Percentiles rank a stretch among this genome's conserved stretches.
These are phyloP conservation scores for Turritis glabra DNA, from an alignment of 345 rosid species.

Conservation along the genomic window DNA sequence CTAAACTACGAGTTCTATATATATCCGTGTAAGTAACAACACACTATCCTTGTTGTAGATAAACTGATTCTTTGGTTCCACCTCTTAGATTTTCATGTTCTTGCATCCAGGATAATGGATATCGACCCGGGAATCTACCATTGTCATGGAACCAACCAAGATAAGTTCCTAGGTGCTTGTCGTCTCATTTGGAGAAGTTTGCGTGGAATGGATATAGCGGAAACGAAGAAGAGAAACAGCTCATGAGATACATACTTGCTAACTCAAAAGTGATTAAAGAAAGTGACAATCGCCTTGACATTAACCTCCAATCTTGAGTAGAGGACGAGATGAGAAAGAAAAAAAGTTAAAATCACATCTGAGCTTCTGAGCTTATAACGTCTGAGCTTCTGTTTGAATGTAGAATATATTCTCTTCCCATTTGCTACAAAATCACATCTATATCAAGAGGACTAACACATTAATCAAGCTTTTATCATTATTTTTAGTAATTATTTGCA, in stretches of 20 bases:
- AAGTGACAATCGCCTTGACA: neutral
- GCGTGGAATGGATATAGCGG: neutral
- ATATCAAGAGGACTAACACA: no score
- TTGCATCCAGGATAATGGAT: neutral
- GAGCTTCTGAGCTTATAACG: neutral
- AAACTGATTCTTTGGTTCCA: neutral
- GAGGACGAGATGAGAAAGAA: neutral
- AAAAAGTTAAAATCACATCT: neutral
- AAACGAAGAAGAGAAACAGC: neutral
- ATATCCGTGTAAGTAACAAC: neutral
- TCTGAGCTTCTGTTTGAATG: neutral
- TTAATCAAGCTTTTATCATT: no score
- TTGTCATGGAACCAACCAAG: neutral
- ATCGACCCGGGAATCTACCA: neutral
- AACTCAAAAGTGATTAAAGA: neutral
- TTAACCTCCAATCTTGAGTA: neutral
- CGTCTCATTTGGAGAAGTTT: neutral
- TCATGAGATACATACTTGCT: neutral
- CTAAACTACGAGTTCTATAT: neutral
- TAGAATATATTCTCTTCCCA: neutral
- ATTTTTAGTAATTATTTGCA: no score
- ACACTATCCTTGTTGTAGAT: neutral
- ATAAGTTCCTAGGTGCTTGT: neutral
- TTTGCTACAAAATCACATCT: neutral
- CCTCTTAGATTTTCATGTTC: neutral